Evolutionary conservation across 78 protist species (phyloP).

Genomic region (Blattamonas nauphoetae): DNA sequence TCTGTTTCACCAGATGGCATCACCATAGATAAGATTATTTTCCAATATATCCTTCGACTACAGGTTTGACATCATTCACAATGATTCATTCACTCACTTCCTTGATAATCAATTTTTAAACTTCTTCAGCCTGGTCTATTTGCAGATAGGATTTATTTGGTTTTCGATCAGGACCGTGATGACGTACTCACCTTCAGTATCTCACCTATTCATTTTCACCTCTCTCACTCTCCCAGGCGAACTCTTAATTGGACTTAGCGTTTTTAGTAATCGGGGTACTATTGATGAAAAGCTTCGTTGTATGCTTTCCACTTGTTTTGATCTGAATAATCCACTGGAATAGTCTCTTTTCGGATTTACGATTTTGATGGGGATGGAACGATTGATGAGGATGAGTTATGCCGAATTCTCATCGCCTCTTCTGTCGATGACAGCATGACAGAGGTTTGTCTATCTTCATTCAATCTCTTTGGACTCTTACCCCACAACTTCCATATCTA

Average conservation of each 20-base stretch:
- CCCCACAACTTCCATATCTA: background rate
- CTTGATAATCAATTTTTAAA: background rate
- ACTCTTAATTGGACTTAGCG: background rate
- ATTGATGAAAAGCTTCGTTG: conserved; percentile 4
- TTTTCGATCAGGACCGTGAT: background rate
- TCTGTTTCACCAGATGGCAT: background rate
- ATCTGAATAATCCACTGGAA: background rate
- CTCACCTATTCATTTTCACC: too few relatives aligned
- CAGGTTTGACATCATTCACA: background rate
- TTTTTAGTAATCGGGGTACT: background rate
- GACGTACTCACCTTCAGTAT: background rate
- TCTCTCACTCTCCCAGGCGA: too few relatives aligned
- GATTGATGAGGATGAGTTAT: background rate
- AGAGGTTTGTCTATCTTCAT: background rate
- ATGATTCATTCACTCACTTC: background rate
- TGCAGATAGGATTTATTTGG: background rate
- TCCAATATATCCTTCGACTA: background rate
- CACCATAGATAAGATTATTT: background rate
- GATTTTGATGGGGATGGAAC: conserved; percentile 14
- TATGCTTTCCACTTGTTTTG: background rate
- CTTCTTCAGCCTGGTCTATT: background rate
- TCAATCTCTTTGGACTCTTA: background rate
- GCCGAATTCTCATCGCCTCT: background rate
- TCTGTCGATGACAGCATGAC: background rate
- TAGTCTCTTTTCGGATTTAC: conserved; percentile 2